Percentiles rank a stretch among this genome's conserved stretches.
These are phyloP conservation scores for Aspergillus fumigatus DNA, from an alignment of 2,329 filamentous ascomycete species.

Conservation along the genomic window DNA sequence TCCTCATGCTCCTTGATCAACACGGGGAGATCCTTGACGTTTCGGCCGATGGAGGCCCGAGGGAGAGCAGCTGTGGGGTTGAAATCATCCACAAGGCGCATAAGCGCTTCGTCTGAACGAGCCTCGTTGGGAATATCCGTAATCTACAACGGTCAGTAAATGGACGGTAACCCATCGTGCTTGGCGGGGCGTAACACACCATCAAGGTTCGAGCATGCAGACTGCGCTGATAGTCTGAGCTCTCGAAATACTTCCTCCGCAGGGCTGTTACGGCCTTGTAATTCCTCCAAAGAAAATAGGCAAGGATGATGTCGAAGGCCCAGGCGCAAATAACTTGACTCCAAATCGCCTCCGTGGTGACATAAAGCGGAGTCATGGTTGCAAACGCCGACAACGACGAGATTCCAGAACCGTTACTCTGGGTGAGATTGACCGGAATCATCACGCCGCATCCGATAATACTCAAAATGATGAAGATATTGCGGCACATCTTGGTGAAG, in stretches of 20 bases:
- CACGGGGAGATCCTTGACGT: constrained; percentile 83
- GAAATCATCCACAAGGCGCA: constrained; percentile 74
- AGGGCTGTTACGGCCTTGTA: constrained; percentile 70
- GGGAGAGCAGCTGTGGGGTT: constrained; percentile 75
- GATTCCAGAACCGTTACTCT: constrained; percentile 36
- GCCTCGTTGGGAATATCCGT: constrained; percentile 77
- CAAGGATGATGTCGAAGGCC: constrained; percentile 69
- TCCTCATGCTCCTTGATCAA: constrained; percentile 80
- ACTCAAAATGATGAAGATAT: constrained; percentile 73
- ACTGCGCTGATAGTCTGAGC: constrained; percentile 80
- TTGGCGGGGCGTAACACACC: constrained; percentile 26
- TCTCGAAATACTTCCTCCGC: constrained; percentile 76
- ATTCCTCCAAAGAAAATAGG: constrained; percentile 83
- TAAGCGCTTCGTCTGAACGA: constrained; percentile 79
- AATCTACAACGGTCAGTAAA: constrained; percentile 47
- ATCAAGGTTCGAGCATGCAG: constrained; percentile 67
- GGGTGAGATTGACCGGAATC: constrained; percentile 70
- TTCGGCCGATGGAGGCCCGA: constrained; percentile 77
- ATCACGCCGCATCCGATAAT: constrained; percentile 71
- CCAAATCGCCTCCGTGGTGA: constrained; percentile 50
- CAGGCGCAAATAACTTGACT: constrained; percentile 56
- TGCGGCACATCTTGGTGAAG: constrained; percentile 84
- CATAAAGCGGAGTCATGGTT: constrained; percentile 50
- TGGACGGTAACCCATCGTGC: not conserved
- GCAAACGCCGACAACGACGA: constrained; percentile 30